Evolutionary conservation across 2,329 filamentous ascomycete genomes (phyloP), one percentile per base, ranked within the genome.

Genomic region (Epicoccum nigrum): DNA sequence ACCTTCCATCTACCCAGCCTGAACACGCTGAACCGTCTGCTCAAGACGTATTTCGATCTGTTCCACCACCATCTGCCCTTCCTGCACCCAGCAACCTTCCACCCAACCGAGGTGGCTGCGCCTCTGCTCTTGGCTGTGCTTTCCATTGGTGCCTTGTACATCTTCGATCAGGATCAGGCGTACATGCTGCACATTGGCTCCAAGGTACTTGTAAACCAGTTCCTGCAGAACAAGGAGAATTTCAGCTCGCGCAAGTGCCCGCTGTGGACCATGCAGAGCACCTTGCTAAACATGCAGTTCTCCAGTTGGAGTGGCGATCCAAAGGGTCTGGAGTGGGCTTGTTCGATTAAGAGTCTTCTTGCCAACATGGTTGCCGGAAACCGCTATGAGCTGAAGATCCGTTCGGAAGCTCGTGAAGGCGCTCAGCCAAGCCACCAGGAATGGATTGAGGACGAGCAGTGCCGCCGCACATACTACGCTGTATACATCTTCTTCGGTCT

Each of bases 281-380:
- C 92, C 3, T 79, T 99, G 45, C 81, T 99, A 51, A 99, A 99
- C 80, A 97, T 97, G 94, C 87, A 97, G 60, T 97, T 99, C 73
- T 92, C 94, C 47, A 97, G 92, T 80, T 99, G 94, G 94, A 97
- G 94, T 73, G 94, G 94, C 66, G 94, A 97, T 69, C 89, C 94
- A 28, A 97, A 97, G 76, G 94, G 94, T 30, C 82, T 99, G 2
- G 94, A 99, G 74, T 99, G 94, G 94, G 92, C 94, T 28, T 97
- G 93, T 75, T 97, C 94, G 2, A 97, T 99, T 77, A 97, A 97
- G 83, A 96, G 92, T 79, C 82, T 97, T 31, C 84, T 99, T 41
- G 93, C 93, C 61, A 97, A 97, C 76, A 97, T 99, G 93, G 94
- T 99, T 50, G 91, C 93, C 51, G 94, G 94, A 53, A 97, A 97